These are phyloP conservation scores for Neofusicoccum umdonicola DNA, from an alignment of 2,329 filamentous ascomycete species.

Conservation along the genomic window DNA sequence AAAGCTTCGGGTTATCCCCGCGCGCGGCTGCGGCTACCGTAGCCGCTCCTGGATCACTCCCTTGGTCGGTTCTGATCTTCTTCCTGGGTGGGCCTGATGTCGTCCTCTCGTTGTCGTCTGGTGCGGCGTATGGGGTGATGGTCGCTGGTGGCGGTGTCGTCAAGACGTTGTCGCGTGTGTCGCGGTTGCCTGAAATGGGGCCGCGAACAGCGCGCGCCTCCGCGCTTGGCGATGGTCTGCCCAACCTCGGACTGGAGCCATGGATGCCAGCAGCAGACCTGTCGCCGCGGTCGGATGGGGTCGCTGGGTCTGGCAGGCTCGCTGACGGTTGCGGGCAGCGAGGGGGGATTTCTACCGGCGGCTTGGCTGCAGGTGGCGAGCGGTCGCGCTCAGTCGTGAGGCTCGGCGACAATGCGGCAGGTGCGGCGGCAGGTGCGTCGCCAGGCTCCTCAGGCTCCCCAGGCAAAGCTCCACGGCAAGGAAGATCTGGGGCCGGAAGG, in stretches of 20 bases:
- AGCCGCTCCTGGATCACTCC: neutral
- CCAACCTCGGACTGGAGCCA: neutral
- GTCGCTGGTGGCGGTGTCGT: neutral
- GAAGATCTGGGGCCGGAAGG: neutral
- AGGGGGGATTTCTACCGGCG: neutral
- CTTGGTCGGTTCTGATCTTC: neutral
- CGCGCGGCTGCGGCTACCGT: neutral
- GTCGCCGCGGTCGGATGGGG: neutral
- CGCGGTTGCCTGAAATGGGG: neutral
- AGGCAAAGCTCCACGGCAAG: neutral
- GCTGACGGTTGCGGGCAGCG: neutral
- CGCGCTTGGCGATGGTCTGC: neutral
- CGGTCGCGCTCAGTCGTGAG: neutral
- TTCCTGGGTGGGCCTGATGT: neutral
- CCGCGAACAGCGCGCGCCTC: neutral
- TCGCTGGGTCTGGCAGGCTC: neutral
- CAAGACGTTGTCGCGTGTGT: neutral
- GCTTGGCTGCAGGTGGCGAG: neutral
- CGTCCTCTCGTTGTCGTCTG: neutral
- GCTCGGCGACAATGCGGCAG: neutral
- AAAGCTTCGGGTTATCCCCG: neutral
- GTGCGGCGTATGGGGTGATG: neutral
- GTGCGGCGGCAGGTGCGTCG: neutral
- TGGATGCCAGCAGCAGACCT: neutral
- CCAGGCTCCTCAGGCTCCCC: neutral